Evolutionary conservation across 371 early-diverging fungal genomes (phyloP).

Genomic region (Mucor indicus): DNA sequence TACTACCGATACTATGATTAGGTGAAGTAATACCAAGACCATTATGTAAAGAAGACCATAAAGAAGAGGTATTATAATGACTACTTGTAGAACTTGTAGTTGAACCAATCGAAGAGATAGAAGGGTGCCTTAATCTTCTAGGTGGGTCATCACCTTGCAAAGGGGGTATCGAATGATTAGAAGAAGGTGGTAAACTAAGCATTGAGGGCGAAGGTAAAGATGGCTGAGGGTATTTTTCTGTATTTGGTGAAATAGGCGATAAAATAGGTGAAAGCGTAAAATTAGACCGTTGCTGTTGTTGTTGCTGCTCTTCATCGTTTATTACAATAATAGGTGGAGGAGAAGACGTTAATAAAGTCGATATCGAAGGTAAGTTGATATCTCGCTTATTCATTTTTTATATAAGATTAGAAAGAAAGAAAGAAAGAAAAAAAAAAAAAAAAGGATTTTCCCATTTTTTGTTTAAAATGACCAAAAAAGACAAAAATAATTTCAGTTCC

Average conservation of each 20-base stretch:
- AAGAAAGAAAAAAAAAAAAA: slow-evolving; percentile 15
- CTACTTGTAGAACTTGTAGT: neutral
- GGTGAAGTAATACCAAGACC: neutral
- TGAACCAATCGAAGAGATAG: slow-evolving; percentile 3
- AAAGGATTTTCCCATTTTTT: slow-evolving; percentile 5
- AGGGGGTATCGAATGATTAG: slow-evolving; percentile 8
- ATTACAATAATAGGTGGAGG: slow-evolving; percentile 17
- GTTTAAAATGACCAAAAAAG: slow-evolving; percentile 17
- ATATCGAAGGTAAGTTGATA: slow-evolving; percentile 33
- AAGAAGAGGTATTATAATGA: neutral
- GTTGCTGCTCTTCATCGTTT: slow-evolving; percentile 4
- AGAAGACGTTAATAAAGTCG: slow-evolving; percentile 19
- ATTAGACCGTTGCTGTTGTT: too few relatives aligned
- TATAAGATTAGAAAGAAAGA: neutral
- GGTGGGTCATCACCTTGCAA: slow-evolving; percentile 28
- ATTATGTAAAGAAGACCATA: neutral
- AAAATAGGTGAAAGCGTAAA: slow-evolving; percentile 12
- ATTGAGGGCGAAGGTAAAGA: slow-evolving; percentile 11
- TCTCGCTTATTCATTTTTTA: slow-evolving; percentile 6
- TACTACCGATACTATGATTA: too few relatives aligned
- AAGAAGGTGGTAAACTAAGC: slow-evolving; percentile 1
- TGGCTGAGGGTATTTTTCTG: slow-evolving; percentile 16
- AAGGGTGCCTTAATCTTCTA: slow-evolving; percentile 11
- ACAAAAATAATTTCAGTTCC: slow-evolving; percentile 10
- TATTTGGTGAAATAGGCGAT: slow-evolving; percentile 30